Conservation (phyloP, 2,329 filamentous ascomycete genomes). For the Trichoderma brevicompactum region DNA sequence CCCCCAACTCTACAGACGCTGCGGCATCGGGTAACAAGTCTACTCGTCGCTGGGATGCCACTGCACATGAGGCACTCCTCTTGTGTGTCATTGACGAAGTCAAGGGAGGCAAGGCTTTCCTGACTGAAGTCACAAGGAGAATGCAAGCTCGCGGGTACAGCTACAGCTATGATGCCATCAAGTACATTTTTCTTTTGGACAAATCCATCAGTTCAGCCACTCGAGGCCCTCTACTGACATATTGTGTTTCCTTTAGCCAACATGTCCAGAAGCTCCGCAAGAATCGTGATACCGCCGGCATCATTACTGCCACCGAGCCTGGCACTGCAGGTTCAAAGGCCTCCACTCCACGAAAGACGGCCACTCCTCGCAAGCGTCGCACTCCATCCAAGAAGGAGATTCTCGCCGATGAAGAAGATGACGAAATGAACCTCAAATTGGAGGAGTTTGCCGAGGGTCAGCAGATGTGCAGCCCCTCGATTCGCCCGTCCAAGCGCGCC, state of each 20-base stretch:
- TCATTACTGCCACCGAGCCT: conserved; percentile 32
- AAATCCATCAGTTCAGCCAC: conserved; percentile 27
- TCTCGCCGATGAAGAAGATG: conserved; percentile 36
- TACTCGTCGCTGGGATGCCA: conserved; percentile 43
- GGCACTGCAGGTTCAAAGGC: conserved; percentile 29
- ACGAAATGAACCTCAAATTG: conserved; percentile 34
- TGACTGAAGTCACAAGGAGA: conserved; percentile 40
- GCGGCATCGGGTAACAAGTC: conserved; percentile 32
- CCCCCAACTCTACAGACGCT: not conserved
- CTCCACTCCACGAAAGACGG: conserved; percentile 36
- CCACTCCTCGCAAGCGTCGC: conserved; percentile 39
- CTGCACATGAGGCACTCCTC: conserved; percentile 47
- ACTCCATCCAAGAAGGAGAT: conserved; percentile 36
- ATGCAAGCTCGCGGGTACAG: conserved; percentile 44
- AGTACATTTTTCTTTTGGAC: conserved; percentile 39
- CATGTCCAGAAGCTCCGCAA: conserved; percentile 53
- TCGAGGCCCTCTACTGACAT: conserved; percentile 33
- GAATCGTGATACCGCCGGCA: conserved; percentile 38
- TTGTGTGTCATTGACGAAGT: conserved; percentile 43
- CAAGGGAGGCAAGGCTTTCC: conserved; percentile 42
- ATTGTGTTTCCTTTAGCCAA: conserved; percentile 42
- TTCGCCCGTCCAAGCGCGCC: conserved; percentile 20
- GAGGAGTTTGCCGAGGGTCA: conserved; percentile 33
- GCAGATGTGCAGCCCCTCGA: not conserved
- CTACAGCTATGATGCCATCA: conserved; percentile 47